Percentiles rank a stretch among this genome's conserved stretches.
These are phyloP conservation scores for Cladosporium sp. DNA, from an alignment of 2,329 filamentous ascomycete species.

Conservation along the genomic window DNA sequence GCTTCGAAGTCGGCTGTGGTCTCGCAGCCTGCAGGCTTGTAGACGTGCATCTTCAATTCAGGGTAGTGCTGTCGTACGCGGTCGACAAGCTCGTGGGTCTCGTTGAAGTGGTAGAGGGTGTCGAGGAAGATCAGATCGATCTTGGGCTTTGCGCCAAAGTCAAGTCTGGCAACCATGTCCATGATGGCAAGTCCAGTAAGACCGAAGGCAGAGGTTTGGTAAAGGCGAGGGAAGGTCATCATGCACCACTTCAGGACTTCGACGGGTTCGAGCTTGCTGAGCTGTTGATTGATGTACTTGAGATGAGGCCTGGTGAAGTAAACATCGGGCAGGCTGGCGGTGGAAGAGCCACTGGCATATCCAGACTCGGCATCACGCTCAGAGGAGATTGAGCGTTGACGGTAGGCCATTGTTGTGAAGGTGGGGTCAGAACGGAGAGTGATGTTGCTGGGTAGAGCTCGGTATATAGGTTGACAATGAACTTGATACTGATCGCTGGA, in stretches of 20 bases:
- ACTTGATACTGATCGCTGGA: background rate
- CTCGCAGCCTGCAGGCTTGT: conserved; percentile 74
- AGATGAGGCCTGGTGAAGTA: conserved; percentile 85
- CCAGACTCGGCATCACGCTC: conserved; percentile 66
- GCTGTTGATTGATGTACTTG: conserved; percentile 82
- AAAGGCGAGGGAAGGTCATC: conserved; percentile 83
- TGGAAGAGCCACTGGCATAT: conserved; percentile 69
- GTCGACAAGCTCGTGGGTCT: conserved; percentile 53
- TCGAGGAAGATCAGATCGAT: conserved; percentile 54
- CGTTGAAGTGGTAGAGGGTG: conserved; percentile 49
- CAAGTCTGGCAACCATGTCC: conserved; percentile 70
- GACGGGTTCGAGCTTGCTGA: conserved; percentile 81
- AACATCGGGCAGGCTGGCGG: conserved; percentile 65
- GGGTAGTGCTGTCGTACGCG: conserved; percentile 73
- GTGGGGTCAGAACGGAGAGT: background rate
- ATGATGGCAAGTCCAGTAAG: conserved; percentile 50
- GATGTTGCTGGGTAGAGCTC: background rate
- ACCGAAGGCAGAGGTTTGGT: conserved; percentile 50
- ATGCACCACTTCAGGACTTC: conserved; percentile 92
- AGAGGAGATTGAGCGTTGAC: conserved; percentile 24
- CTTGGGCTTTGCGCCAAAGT: conserved; percentile 54
- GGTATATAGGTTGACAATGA: background rate
- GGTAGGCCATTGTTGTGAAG: conserved; percentile 21
- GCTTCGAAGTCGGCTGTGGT: conserved; percentile 73
- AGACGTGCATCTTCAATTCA: conserved; percentile 76